These are phyloP conservation scores for Xylaria longipes DNA, from an alignment of 495 filamentous ascomycete genomes.

Conservation along the genomic window DNA sequence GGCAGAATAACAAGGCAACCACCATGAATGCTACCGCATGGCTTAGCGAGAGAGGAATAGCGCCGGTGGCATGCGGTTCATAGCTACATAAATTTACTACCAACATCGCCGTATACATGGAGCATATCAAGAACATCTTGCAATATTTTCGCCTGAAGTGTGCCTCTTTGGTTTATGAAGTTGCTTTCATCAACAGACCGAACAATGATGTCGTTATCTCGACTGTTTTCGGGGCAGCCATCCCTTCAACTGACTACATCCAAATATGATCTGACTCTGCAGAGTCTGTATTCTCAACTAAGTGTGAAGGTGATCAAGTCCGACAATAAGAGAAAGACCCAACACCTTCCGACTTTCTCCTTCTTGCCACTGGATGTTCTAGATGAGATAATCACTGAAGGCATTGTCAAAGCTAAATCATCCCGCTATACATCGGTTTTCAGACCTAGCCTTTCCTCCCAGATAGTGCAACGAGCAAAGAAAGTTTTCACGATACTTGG, in stretches of 20 bases:
- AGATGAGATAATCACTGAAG: neutral
- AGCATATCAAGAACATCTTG: no score
- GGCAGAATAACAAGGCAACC: no score
- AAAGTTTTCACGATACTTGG: neutral
- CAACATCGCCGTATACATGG: no score
- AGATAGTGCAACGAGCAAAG: neutral
- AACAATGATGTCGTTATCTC: neutral
- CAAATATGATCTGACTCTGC: neutral
- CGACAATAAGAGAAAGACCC: neutral
- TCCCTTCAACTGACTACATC: neutral
- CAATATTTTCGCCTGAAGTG: no score
- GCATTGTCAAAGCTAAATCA: neutral
- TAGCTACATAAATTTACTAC: no score
- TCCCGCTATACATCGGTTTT: neutral
- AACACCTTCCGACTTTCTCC: neutral
- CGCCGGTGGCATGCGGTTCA: no score
- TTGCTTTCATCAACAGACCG: no score
- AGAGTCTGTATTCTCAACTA: neutral
- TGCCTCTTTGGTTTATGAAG: no score
- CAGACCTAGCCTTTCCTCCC: neutral
- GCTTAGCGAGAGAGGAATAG: no score
- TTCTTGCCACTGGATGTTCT: constrained; percentile 1
- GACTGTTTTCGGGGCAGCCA: neutral
- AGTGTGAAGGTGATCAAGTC: neutral
- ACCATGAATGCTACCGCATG: no score